These are phyloP conservation scores for Carex pumila DNA, from an alignment of 176 grass and related monocot species.

Conservation along the genomic window DNA sequence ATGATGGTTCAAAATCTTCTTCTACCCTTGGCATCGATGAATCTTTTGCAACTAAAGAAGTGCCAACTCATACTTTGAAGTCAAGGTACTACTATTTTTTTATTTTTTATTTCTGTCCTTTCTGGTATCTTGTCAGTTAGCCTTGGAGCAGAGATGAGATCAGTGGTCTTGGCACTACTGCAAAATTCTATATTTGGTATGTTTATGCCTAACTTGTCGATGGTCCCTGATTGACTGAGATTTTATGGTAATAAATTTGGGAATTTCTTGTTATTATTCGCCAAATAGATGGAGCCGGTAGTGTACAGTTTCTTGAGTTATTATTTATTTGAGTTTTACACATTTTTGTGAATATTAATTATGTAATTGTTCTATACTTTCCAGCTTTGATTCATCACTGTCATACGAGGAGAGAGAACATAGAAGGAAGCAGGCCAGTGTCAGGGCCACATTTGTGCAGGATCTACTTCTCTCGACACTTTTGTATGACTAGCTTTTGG, in stretches of 20 bases:
- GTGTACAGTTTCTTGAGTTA: neutral
- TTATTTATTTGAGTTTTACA: neutral
- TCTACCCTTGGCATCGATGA: slow-evolving; percentile 31
- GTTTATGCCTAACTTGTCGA: neutral
- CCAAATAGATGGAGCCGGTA: neutral
- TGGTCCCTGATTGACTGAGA: neutral
- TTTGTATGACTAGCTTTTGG: slow-evolving; percentile 39
- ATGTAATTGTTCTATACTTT: neutral
- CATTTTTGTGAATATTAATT: neutral
- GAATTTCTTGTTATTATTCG: neutral
- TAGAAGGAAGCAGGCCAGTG: slow-evolving; percentile 62
- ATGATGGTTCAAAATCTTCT: slow-evolving; percentile 68
- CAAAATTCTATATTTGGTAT: neutral
- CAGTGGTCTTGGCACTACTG: neutral
- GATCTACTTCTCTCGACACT: slow-evolving; percentile 74
- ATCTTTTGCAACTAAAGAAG: slow-evolving; percentile 34
- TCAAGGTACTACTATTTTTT: slow-evolving; percentile 43
- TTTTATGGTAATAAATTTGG: neutral
- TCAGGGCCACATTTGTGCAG: slow-evolving; percentile 76
- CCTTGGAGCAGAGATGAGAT: neutral
- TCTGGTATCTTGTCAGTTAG: neutral
- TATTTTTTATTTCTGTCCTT: neutral
- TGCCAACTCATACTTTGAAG: slow-evolving; percentile 29
- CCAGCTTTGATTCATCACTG: slow-evolving; percentile 56
- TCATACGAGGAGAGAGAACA: slow-evolving; percentile 85